phyloP scores from a whole-genome alignment of 768 basidiomycete species.

The Tubosaeta sp. region DNA sequence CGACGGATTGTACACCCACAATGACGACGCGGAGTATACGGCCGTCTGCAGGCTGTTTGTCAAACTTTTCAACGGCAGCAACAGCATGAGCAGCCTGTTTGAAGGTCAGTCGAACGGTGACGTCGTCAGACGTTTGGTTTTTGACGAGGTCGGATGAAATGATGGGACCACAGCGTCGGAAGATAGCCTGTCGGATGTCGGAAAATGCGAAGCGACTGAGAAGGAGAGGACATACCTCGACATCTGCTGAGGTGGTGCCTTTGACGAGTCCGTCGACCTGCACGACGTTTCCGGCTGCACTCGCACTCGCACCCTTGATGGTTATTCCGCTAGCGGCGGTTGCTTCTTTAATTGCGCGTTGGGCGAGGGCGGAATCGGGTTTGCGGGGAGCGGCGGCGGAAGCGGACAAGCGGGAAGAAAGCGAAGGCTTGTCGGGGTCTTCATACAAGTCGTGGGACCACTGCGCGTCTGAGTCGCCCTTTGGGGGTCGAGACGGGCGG shows the following conservation, averaged over 20 bases:
- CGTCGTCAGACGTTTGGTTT: slow-evolving; percentile 29
- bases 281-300: slow-evolving; percentile 58
- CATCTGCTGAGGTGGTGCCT: slow-evolving; percentile 81
- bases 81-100: slow-evolving; percentile 58
- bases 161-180: slow-evolving; percentile 73
- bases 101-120: slow-evolving; percentile 70
- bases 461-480: slow-evolving; percentile 58
- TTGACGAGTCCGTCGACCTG: slow-evolving; percentile 68
- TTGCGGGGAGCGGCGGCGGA: slow-evolving; percentile 44
- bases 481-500: slow-evolving; percentile 50
- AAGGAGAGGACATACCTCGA: slow-evolving; percentile 36
- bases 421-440: slow-evolving; percentile 47
- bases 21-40: slow-evolving; percentile 63
- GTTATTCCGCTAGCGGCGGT: slow-evolving; percentile 40
- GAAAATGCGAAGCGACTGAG: not conserved
- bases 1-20: slow-evolving; percentile 52
- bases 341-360: slow-evolving; percentile 64
- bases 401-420: slow-evolving; percentile 53
- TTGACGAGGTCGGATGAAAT: slow-evolving; percentile 34
- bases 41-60: slow-evolving; percentile 81
- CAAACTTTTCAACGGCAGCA: slow-evolving; percentile 67
- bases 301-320: slow-evolving; percentile 65
- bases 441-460: slow-evolving; percentile 77
- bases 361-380: slow-evolving; percentile 50
- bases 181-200: slow-evolving; percentile 50